Base-by-base conservation (phyloP, 108 stramenopile genomes). In the Cyclotella distinguenda region DNA sequence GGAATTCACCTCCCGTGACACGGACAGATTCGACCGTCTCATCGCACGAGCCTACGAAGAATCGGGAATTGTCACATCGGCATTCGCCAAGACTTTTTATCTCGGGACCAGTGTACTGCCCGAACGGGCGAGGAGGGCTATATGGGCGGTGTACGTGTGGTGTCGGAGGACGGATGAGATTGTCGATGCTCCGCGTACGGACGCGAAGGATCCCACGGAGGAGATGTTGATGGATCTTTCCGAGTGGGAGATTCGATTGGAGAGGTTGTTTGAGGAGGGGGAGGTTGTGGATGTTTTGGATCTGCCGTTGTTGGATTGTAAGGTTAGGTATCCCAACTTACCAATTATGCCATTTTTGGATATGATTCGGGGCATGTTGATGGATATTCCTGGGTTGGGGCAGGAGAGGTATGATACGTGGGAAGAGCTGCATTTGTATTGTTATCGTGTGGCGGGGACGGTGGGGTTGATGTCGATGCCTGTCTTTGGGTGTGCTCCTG, bases 111-210 rank as follows among this genome's bases (percentile, higher is more conserved):
- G 83, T 67, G 79, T 96, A 44, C 67, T 98, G 70, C 75, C 81
- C 3, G 77, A 82, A 40, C 77, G 58, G 7, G 72, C 86, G 16
- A 74, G 80, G 55, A 78, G 72, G 35, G 93, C 93, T 13, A 93
- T 95, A 40, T 98, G 97, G 97, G 96, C 96, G 10, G 80, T 98
- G 18, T 98, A 98, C 71, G 96, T 96, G 15, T 98, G 97, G 97
- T 98, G 97, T 66, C 86, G 97, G 16, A 81, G 97, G 15, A 98
- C 97, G 3, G 97, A 98, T 78, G 97, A 98, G 68, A 94, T 98
- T 42, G 97, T 98, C 10, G 97, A 98, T 81, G 91, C 94, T 4
- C 95, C 95, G 1, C 79, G 95, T 9, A 57, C 69, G 0, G 80
- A 80, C 15, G 78, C 74, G 22, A 45, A 80, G 13, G 87, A 91